A percentile compares a stretch with the other conserved stretches of the same genome.
phyloP scores from a whole-genome alignment of 164 flowering plant genomes.

The Liquidambar formosana region DNA sequence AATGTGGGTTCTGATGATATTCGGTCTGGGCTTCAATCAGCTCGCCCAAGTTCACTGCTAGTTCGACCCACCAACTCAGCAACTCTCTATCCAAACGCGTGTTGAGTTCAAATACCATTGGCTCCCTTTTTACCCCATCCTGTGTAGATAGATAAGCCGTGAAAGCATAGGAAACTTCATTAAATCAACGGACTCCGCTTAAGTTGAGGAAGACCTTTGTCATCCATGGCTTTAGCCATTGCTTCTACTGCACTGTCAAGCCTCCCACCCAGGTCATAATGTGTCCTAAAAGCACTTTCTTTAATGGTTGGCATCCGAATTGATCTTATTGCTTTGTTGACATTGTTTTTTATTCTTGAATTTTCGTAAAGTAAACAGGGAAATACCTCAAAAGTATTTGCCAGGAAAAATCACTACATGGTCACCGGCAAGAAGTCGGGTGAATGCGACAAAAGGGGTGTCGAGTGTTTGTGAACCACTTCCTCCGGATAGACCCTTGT shows the following conservation, averaged over 20 bases:
- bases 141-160: slow-evolving; percentile 10
- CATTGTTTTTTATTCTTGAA: not conserved
- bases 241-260: slow-evolving; percentile 55
- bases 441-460: slow-evolving; percentile 67
- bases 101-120: slow-evolving; percentile 8
- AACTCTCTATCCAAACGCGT: slow-evolving; percentile 7
- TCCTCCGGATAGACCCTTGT: slow-evolving; percentile 86
- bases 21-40: not conserved
- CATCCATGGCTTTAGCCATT: slow-evolving; percentile 54
- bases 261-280: slow-evolving; percentile 37
- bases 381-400: slow-evolving; percentile 14
- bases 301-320: too few species aligned
- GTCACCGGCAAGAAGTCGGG: slow-evolving; percentile 9
- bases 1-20: too few species aligned
- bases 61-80: not conserved
- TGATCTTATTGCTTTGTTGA: too few species aligned
- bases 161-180: not conserved
- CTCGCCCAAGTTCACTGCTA: not conserved
- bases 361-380: slow-evolving; percentile 27
- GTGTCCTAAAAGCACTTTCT: not conserved
- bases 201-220: not conserved
- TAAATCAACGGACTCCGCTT: not conserved
- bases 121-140: not conserved
- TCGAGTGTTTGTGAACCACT: slow-evolving; percentile 83
- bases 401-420: slow-evolving; percentile 17